Evolutionary conservation across 2,329 filamentous ascomycete species (phyloP), one percentile per base, ranked within the genome.

Genomic region (Ophiobolus disseminans): DNA sequence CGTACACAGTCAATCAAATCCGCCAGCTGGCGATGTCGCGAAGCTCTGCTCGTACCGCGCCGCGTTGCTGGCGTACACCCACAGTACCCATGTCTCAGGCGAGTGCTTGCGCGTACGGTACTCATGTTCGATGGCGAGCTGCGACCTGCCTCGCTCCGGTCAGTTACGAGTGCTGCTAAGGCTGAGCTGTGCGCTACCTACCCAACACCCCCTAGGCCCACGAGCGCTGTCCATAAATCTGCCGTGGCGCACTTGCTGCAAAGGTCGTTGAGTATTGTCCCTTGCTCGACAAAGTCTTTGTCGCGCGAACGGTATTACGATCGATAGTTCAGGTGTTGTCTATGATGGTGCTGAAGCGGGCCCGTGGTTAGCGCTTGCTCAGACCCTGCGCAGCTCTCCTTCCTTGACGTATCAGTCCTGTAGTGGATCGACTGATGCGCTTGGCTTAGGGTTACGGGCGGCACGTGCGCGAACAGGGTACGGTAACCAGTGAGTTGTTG

Each of bases 31-130:
- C 55, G 14, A 64, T 57, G 13, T 54, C 42, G 13, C 42, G 35
- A 36, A 59, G 40, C 48, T 48, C 35, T 57, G 31, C 34, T 62
- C 45, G 28, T 61, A 41, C 9, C 59, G 55, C 43, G 36, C 25
- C 10, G 28, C 13, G 28, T 31, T 31, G 28, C 28, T n/a, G 13
- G 28, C 13, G 13, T 31, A n/a, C 28, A 31, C 48, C 57, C 45
- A 60, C 37, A 60, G 50, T 16, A 60, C 57, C 50, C 50, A 57
- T 16, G 53, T 60, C 19, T 53, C 42, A 1, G 45, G 53, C 17
- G 46, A 57, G 8, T 30, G 23, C n/a, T 57, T 44, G 14, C 2
- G 2, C 5, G 41, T 48, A 6, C 45, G 48, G 17, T 55, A 55
- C 34, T 13, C 17, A 31, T 55, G 14, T 16, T 54, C 47, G 20